Evolutionary conservation across 441 rosid genomes (phyloP).

Genomic region (Manihot esculenta): DNA sequence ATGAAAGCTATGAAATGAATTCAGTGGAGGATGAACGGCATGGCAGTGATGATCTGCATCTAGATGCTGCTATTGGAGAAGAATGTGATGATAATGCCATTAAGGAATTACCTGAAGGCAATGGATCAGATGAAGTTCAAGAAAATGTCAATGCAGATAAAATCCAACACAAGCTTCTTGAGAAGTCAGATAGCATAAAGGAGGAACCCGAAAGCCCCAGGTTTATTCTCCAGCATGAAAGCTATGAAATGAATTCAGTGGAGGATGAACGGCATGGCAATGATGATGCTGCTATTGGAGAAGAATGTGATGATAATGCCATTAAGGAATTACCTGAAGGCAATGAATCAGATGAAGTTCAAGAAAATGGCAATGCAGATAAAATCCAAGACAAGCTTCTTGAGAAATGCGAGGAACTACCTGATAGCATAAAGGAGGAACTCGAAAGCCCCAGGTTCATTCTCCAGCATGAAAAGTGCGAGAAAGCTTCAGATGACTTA

Average conservation of each 20-base stretch:
- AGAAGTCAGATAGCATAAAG: conserved; percentile 7
- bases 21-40: too few species aligned
- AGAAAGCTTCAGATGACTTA: neutral
- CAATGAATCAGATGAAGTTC: conserved; percentile 1
- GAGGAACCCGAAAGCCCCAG: conserved; percentile 1
- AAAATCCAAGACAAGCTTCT: conserved; percentile 5
- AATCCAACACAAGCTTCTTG: too few species aligned
- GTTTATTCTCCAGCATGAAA: conserved; percentile 21
- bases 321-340: conserved; percentile 11
- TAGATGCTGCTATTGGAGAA: too few species aligned
- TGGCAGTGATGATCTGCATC: too few species aligned
- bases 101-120: conserved; percentile 6
- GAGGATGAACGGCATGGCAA: too few species aligned
- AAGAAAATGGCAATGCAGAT: neutral
- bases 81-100: neutral
- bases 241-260: too few species aligned
- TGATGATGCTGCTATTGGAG: too few species aligned
- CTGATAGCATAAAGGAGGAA: conserved; percentile 11
- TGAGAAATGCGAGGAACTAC: too few species aligned
- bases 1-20: too few species aligned
- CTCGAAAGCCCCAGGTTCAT: conserved; percentile 18
- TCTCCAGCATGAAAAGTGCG: conserved; percentile 5
- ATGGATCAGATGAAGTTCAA: conserved; percentile 1
- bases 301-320: neutral
- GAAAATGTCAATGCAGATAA: too few species aligned